Percentiles rank a stretch among this genome's conserved stretches.
phyloP scores from a whole-genome alignment of 1,139 yeast genomes.

The Debaryomyces coudertii region DNA sequence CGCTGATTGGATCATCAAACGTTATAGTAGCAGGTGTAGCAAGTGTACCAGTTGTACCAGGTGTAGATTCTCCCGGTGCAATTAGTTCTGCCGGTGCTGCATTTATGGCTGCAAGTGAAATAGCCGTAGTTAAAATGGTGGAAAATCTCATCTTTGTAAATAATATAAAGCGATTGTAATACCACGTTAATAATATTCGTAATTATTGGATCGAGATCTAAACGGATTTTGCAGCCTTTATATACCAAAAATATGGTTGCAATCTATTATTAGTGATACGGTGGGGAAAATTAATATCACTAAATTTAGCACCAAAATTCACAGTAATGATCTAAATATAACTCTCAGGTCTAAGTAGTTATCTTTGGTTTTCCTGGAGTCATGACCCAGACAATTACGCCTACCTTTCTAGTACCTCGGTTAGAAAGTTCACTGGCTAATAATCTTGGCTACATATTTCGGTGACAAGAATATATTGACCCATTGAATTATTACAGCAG shows the following conservation, averaged over 20 bases:
- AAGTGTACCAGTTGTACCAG: conserved; percentile 8
- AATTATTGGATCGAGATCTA: neutral
- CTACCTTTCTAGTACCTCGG: no score
- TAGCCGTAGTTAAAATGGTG: conserved; percentile 16
- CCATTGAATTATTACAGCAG: no score
- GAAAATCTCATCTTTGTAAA: conserved; percentile 22
- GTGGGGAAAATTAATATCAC: neutral
- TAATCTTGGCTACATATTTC: no score
- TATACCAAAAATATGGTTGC: neutral
- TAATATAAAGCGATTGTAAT: conserved; percentile 5
- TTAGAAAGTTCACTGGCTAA: no score
- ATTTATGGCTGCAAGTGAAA: conserved; percentile 21
- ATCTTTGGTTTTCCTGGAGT: no score
- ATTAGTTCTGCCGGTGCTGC: conserved; percentile 22
- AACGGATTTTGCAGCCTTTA: neutral
- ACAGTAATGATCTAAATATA: neutral
- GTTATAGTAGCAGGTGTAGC: conserved; percentile 15
- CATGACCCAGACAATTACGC: no score
- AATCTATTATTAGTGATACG: neutral
- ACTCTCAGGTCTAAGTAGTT: neutral
- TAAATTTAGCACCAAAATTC: neutral
- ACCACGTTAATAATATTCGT: neutral
- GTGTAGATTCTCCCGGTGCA: conserved; percentile 25
- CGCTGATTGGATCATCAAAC: conserved; percentile 14
- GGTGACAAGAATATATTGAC: no score